Evolutionary conservation across 2,329 filamentous ascomycete species (phyloP).

Genomic region (Zasmidium cellare): DNA sequence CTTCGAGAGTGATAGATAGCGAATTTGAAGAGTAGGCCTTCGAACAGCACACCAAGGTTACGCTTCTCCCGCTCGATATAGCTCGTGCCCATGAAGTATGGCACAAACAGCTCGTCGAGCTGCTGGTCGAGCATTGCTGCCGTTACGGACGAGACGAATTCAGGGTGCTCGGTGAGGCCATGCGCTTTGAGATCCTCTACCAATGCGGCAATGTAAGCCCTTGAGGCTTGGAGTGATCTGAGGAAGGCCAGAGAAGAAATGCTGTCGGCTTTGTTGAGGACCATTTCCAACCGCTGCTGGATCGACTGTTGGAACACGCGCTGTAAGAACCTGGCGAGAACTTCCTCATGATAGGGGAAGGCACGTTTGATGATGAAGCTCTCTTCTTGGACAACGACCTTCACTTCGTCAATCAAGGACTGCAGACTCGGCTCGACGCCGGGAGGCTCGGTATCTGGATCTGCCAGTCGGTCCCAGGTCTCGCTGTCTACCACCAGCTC

Average conservation of each 20-base stretch:
- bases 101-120: slow-evolving; percentile 65
- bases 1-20: slow-evolving; percentile 88
- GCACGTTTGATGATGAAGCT: slow-evolving; percentile 95
- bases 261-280: slow-evolving; percentile 88
- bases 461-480: slow-evolving; percentile 85
- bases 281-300: slow-evolving; percentile 92
- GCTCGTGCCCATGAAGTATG: slow-evolving; percentile 64
- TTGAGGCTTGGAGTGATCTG: slow-evolving; percentile 84
- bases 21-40: slow-evolving; percentile 92
- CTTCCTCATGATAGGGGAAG: slow-evolving; percentile 94
- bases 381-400: slow-evolving; percentile 93
- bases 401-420: slow-evolving; percentile 89
- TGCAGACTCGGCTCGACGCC: slow-evolving; percentile 90
- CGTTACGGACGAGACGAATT: slow-evolving; percentile 83
- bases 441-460: slow-evolving; percentile 89
- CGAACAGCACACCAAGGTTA: slow-evolving; percentile 78
- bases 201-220: slow-evolving; percentile 81
- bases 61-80: slow-evolving; percentile 67
- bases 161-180: slow-evolving; percentile 91
- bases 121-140: slow-evolving; percentile 69
- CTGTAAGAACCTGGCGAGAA: slow-evolving; percentile 89
- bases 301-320: slow-evolving; percentile 97
- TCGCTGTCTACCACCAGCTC: slow-evolving; percentile 74
- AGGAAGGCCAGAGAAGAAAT: slow-evolving; percentile 91
- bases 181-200: slow-evolving; percentile 94